Evolutionary conservation across 148 eudicot genomes (phyloP).

Genomic region (Euryodendron excelsum): DNA sequence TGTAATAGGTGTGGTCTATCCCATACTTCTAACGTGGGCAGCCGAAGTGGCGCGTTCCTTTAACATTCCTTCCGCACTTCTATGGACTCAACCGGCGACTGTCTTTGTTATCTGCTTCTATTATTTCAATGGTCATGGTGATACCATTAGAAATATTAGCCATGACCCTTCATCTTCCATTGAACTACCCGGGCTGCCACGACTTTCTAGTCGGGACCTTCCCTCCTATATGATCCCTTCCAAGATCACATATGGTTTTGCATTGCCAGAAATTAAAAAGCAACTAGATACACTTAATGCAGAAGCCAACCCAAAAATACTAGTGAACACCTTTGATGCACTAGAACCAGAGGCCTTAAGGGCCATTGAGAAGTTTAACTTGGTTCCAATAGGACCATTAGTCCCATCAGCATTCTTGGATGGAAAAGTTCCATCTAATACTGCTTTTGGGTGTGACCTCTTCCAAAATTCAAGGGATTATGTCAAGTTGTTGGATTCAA

Average conservation of each 20-base stretch:
- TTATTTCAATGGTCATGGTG: conserved; percentile 31
- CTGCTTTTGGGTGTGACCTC: conserved; percentile 10
- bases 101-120: conserved; percentile 33
- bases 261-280: background rate
- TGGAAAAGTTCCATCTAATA: background rate
- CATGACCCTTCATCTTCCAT: conserved; percentile 34
- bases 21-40: conserved; percentile 38
- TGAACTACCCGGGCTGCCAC: conserved; percentile 41
- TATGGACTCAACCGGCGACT: conserved; percentile 51
- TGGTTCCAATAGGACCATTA: background rate
- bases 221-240: background rate
- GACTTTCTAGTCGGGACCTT: conserved; percentile 28
- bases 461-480: conserved; percentile 25
- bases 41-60: conserved; percentile 35
- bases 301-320: background rate
- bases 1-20: conserved; percentile 37
- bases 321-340: conserved; percentile 1
- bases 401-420: conserved; percentile 3
- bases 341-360: background rate
- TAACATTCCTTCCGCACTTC: conserved; percentile 30
- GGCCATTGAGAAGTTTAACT: background rate
- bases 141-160: conserved; percentile 17
- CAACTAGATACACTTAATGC: background rate
- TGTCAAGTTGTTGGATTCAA: conserved; percentile 40
- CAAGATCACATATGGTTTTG: background rate